A percentile compares a stretch with the other conserved stretches of the same genome.
Conservation (phyloP, 2,329 filamentous ascomycete species). For the Tolypocladium capitatum region DNA sequence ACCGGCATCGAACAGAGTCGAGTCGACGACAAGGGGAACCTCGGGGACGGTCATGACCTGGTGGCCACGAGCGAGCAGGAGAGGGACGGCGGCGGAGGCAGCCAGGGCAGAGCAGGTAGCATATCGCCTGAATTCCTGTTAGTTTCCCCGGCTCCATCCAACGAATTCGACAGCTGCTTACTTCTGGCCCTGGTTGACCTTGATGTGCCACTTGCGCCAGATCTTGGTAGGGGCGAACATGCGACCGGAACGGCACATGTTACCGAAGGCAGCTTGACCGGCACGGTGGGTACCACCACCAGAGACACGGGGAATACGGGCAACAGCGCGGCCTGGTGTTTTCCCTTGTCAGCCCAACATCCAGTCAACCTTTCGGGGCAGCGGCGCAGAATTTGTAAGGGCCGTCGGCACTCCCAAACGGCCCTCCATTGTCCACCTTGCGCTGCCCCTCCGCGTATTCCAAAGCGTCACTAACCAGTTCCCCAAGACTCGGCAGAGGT, state of each 20-base stretch:
- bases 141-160: conserved; percentile 4
- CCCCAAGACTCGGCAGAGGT: conserved; percentile 99
- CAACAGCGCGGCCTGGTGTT: conserved; percentile 82
- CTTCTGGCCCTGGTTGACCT: conserved; percentile 99
- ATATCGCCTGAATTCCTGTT: conserved; percentile 56
- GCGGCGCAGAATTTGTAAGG: not conserved
- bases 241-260: conserved; percentile 99
- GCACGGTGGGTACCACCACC: conserved; percentile 99
- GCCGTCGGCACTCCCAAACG: not conserved
- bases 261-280: conserved; percentile 99
- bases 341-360: not conserved
- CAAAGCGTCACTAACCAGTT: conserved; percentile 60
- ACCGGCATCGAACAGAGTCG: conserved; percentile 68
- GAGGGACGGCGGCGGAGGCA: conserved; percentile 86
- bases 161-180: conserved; percentile 30
- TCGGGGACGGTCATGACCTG: conserved; percentile 83
- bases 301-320: conserved; percentile 99
- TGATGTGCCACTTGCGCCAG: conserved; percentile 99
- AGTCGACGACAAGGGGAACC: conserved; percentile 94
- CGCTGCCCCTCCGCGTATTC: not conserved
- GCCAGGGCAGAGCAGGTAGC: conserved; percentile 95
- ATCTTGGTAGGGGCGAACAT: conserved; percentile 99
- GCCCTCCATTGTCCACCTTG: not conserved
- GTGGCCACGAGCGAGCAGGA: conserved; percentile 95
- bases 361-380: not conserved